Evolutionary conservation across 208 protist species (phyloP).

Genomic region (Acanthamoeba castellanii): DNA sequence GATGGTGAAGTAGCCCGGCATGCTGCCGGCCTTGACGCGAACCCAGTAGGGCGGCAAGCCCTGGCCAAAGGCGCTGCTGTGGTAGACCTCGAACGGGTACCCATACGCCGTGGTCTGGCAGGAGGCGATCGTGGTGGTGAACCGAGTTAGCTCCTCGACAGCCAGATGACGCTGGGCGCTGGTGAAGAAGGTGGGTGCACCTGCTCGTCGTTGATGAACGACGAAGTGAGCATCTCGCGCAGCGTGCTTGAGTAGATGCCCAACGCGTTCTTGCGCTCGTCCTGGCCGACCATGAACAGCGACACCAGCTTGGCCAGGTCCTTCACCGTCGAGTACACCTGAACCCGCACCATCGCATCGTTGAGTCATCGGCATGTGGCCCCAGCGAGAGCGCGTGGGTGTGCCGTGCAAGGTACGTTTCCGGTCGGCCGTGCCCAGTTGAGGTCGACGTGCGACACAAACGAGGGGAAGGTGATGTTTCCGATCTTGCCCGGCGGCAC

Average conservation of each 20-base stretch:
- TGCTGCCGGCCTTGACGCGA: background rate
- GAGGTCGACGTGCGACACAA: slow-evolving; percentile 30
- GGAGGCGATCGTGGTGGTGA: too few species aligned
- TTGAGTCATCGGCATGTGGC: too few species aligned
- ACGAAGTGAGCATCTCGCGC: slow-evolving; percentile 1
- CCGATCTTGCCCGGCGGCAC: background rate
- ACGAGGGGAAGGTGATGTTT: background rate
- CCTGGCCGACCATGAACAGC: slow-evolving; percentile 8
- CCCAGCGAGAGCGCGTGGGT: too few species aligned
- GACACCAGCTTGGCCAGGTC: slow-evolving; percentile 42
- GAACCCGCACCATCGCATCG: too few species aligned
- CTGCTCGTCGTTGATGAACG: slow-evolving; percentile 21
- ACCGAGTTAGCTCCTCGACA: too few species aligned
- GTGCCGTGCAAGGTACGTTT: background rate
- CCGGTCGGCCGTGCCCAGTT: slow-evolving; percentile 30
- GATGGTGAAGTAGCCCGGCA: slow-evolving; percentile 7
- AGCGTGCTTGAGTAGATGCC: slow-evolving; percentile 11
- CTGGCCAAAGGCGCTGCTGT: background rate
- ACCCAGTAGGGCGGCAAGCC: slow-evolving; percentile 6
- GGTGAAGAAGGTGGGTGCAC: too few species aligned
- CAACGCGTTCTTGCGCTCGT: background rate
- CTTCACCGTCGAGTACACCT: background rate
- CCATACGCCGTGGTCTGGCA: background rate
- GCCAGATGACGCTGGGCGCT: too few species aligned
- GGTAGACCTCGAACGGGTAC: slow-evolving; percentile 50